phyloP scores from a whole-genome alignment of 225 moss, liverwort and hornwort species.

The Straminergon stramineum region DNA sequence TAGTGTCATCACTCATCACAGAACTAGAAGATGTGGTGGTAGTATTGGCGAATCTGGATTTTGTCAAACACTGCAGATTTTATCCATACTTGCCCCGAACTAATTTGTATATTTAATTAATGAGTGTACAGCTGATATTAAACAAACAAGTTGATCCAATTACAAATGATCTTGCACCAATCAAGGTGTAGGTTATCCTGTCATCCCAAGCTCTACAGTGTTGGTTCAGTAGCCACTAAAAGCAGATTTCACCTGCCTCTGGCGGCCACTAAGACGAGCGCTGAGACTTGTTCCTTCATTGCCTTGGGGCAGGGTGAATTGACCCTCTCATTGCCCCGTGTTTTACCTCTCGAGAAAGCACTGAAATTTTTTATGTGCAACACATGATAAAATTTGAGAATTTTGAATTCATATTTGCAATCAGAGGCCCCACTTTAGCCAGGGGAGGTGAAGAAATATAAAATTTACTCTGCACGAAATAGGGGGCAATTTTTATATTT shows the following conservation, averaged over 20 bases:
- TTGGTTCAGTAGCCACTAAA: not conserved
- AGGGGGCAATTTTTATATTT: too few species aligned
- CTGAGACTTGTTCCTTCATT: not conserved
- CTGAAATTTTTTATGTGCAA: too few species aligned
- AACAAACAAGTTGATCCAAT: too few species aligned
- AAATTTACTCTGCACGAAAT: too few species aligned
- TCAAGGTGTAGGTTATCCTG: not conserved
- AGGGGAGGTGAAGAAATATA: too few species aligned
- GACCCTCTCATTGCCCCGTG: too few species aligned
- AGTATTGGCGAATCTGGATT: not conserved
- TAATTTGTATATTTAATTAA: not conserved
- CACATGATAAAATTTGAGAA: too few species aligned
- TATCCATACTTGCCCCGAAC: not conserved
- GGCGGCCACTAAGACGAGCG: not conserved
- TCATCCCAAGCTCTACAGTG: not conserved
- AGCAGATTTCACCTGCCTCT: not conserved
- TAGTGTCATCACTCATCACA: not conserved
- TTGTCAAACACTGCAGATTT: not conserved
- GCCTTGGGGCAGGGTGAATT: too few species aligned
- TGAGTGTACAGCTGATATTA: not conserved
- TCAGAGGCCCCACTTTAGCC: too few species aligned
- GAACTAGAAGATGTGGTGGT: not conserved
- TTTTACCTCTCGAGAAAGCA: too few species aligned
- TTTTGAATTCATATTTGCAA: too few species aligned
- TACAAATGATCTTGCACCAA: not conserved